These are phyloP conservation scores for Umbelopsis sp. DNA, from an alignment of 371 early-diverging fungal species.

Conservation along the genomic window DNA sequence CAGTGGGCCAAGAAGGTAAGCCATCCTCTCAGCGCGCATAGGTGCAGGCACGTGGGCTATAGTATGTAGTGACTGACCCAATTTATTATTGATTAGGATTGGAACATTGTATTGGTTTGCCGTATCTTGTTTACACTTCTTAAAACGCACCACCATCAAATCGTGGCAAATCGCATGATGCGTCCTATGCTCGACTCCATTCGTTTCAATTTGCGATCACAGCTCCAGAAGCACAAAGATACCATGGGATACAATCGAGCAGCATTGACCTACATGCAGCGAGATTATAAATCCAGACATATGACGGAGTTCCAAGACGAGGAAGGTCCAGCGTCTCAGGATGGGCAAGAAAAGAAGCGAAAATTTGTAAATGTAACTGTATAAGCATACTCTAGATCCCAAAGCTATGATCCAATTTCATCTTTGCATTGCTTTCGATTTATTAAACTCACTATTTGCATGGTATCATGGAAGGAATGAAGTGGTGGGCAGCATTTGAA, in stretches of 20 bases:
- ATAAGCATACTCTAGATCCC: slow-evolving; percentile 19
- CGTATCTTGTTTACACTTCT: slow-evolving; percentile 83
- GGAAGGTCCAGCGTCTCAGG: slow-evolving; percentile 42
- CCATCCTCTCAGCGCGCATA: not conserved
- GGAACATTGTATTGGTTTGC: slow-evolving; percentile 77
- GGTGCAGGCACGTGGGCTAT: too few species aligned
- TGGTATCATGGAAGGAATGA: not conserved
- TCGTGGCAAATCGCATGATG: slow-evolving; percentile 76
- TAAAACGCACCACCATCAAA: slow-evolving; percentile 82
- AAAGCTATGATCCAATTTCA: not conserved
- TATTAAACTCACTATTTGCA: slow-evolving; percentile 8
- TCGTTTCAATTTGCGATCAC: slow-evolving; percentile 61
- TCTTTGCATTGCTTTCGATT: slow-evolving; percentile 15
- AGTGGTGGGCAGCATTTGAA: too few species aligned
- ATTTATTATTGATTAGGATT: slow-evolving; percentile 47
- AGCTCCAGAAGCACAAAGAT: slow-evolving; percentile 73
- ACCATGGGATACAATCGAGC: slow-evolving; percentile 81
- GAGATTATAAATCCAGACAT: slow-evolving; percentile 73
- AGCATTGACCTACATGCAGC: slow-evolving; percentile 68
- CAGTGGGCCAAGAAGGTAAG: slow-evolving; percentile 78
- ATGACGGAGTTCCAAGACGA: slow-evolving; percentile 79
- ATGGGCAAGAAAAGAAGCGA: slow-evolving; percentile 71
- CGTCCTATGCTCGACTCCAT: slow-evolving; percentile 79
- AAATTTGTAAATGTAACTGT: slow-evolving; percentile 62
- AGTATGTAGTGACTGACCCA: too few species aligned